Conservation (phyloP, 768 basidiomycete species). For the Coprinopsis cinerea region DNA sequence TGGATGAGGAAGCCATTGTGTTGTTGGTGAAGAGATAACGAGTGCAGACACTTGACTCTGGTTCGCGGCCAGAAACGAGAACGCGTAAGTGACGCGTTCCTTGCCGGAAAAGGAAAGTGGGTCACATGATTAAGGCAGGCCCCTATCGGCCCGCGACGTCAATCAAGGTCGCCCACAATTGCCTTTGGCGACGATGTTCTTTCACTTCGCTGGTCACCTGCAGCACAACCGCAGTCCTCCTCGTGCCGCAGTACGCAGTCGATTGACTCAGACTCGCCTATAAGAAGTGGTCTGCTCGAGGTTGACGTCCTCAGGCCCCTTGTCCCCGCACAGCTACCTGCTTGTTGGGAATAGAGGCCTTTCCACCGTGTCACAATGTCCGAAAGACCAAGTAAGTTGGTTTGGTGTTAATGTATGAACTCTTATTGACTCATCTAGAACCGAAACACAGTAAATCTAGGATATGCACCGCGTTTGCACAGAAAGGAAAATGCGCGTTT, state of each 20-base stretch:
- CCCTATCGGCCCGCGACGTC: slow-evolving; percentile 1
- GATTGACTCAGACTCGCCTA: too few relatives aligned
- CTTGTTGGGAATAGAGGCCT: too few relatives aligned
- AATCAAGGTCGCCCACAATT: background rate
- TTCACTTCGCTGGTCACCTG: background rate
- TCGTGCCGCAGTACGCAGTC: too few relatives aligned
- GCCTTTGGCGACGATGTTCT: background rate
- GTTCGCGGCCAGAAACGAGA: slow-evolving; percentile 3
- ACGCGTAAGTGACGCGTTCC: slow-evolving; percentile 9
- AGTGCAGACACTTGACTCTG: background rate
- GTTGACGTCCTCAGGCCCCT: too few relatives aligned
- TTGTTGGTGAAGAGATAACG: background rate
- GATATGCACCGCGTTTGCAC: background rate
- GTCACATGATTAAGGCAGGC: background rate
- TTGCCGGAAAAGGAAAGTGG: background rate
- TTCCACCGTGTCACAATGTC: too few relatives aligned
- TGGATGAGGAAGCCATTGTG: slow-evolving; percentile 48
- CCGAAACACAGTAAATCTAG: background rate
- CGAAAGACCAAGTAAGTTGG: too few relatives aligned
- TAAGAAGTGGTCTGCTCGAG: too few relatives aligned
- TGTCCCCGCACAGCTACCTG: too few relatives aligned
- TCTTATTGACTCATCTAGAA: background rate
- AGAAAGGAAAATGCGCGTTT: background rate
- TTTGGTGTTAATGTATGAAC: too few relatives aligned
- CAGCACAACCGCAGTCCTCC: background rate